Percentiles rank a stretch among this genome's conserved stretches.
Evolutionary conservation across 352 stramenopile genomes (phyloP).

Genomic region (Pythium aphanidermatum): DNA sequence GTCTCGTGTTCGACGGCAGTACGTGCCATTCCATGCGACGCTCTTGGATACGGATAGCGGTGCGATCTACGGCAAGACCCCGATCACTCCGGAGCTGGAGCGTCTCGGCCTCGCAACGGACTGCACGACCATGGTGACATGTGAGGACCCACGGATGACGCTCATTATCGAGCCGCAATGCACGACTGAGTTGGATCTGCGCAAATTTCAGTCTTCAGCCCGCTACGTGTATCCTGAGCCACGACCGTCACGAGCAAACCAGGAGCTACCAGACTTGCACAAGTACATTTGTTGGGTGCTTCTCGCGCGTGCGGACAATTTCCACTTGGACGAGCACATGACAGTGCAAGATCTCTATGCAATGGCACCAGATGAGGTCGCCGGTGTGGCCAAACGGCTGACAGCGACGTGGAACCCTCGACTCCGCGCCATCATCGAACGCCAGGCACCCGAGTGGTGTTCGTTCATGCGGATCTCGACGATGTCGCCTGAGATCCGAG

Average conservation of each 20-base stretch:
- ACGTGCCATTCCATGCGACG: conserved; percentile 32
- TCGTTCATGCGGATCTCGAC: conserved; percentile 63
- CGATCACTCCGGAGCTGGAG: conserved; percentile 40
- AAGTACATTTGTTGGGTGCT: conserved; percentile 65
- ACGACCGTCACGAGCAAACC: conserved; percentile 1
- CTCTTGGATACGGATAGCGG: conserved; percentile 57
- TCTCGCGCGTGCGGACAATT: conserved; percentile 34
- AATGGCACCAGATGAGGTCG: conserved; percentile 37
- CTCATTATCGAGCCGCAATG: conserved; percentile 51
- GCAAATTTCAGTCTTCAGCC: conserved; percentile 26
- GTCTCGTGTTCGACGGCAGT: conserved; percentile 51
- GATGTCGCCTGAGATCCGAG: conserved; percentile 37
- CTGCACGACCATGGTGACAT: conserved; percentile 42
- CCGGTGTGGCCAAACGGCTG: conserved; percentile 41
- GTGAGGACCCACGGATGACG: conserved; percentile 37
- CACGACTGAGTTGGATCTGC: conserved; percentile 24
- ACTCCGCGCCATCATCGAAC: conserved; percentile 35
- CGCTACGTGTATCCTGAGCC: conserved; percentile 9
- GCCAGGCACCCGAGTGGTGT: conserved; percentile 38
- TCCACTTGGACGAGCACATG: conserved; percentile 27
- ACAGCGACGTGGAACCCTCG: conserved; percentile 40
- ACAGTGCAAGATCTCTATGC: conserved; percentile 34
- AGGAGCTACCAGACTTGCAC: conserved; percentile 23
- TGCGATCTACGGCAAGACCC: conserved; percentile 67
- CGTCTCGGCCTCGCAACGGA: conserved; percentile 31